Conservation (phyloP, 1,139 yeast species). For the Protomyces pachydermus region DNA sequence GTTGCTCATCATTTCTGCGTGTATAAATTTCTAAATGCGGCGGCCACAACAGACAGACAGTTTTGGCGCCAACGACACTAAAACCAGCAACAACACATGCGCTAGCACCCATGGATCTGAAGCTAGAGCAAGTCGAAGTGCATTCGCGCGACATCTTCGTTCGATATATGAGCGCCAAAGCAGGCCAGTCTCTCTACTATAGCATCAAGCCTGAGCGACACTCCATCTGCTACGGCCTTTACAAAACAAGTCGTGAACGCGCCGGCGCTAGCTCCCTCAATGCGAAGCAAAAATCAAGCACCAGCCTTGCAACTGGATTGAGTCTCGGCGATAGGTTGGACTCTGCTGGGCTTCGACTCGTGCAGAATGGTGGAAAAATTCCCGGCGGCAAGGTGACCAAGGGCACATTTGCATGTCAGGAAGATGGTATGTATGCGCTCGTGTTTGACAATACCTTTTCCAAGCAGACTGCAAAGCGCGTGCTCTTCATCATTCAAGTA, state of each 20-base stretch:
- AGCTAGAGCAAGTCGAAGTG: constrained; percentile 68
- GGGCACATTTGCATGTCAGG: constrained; percentile 43
- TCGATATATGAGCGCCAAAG: constrained; percentile 80
- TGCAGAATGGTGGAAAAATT: constrained; percentile 37
- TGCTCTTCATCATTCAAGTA: constrained; percentile 56
- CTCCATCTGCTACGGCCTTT: constrained; percentile 46
- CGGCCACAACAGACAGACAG: neutral
- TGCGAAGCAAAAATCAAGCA: neutral
- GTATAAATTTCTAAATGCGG: neutral
- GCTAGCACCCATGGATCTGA: neutral
- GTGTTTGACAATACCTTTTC: constrained; percentile 90
- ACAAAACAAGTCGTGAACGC: neutral
- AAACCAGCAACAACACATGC: neutral
- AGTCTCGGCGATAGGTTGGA: constrained; percentile 13
- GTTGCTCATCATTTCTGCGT: neutral
- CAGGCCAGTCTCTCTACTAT: constrained; percentile 64
- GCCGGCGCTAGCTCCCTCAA: neutral
- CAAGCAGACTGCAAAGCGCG: constrained; percentile 75
- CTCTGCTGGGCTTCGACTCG: constrained; percentile 15
- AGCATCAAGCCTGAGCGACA: constrained; percentile 77
- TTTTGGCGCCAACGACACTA: neutral
- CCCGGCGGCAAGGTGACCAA: constrained; percentile 38
- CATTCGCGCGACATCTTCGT: constrained; percentile 83
- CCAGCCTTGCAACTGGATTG: constrained; percentile 3
- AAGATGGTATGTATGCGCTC: constrained; percentile 66